Conservation (phyloP, 2,329 filamentous ascomycete species). For the Trichoderma atrobrunneum region DNA sequence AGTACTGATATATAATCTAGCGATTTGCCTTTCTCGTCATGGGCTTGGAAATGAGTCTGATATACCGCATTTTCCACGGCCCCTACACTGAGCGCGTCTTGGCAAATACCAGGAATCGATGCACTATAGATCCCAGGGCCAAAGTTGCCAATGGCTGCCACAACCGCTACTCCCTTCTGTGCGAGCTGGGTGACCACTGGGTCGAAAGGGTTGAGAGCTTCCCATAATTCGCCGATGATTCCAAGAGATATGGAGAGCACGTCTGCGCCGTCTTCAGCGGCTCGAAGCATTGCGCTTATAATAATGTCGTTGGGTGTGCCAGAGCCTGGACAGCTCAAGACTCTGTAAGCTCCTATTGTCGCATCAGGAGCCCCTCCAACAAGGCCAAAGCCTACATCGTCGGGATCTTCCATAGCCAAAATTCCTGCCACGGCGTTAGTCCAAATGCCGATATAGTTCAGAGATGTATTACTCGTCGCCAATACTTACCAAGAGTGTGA, state of each 20-base stretch:
- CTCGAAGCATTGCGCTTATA: slow-evolving; percentile 52
- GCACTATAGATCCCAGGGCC: neutral
- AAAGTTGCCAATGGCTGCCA: slow-evolving; percentile 29
- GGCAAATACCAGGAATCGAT: no score
- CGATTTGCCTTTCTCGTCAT: neutral
- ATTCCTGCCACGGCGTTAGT: slow-evolving; percentile 28
- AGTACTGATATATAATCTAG: neutral
- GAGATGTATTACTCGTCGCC: no score
- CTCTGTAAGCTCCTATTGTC: slow-evolving; percentile 50
- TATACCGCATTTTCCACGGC: neutral
- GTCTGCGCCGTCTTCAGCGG: slow-evolving; percentile 48
- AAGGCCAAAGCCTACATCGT: slow-evolving; percentile 41
- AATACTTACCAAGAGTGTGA: slow-evolving; percentile 17
- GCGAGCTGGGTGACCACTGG: slow-evolving; percentile 42
- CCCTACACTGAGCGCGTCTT: no score
- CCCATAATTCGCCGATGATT: slow-evolving; percentile 24
- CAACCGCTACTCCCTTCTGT: neutral
- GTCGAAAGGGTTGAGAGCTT: slow-evolving; percentile 42
- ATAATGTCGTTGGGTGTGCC: slow-evolving; percentile 49
- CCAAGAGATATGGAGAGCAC: slow-evolving; percentile 27
- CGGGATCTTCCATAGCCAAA: slow-evolving; percentile 29
- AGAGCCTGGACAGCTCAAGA: slow-evolving; percentile 46
- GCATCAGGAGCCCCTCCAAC: slow-evolving; percentile 51
- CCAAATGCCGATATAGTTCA: no score
- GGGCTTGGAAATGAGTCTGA: neutral